Evolutionary conservation across 495 filamentous ascomycete genomes (phyloP).

Genomic region (Aspergillus sclerotiicarbonarius): DNA sequence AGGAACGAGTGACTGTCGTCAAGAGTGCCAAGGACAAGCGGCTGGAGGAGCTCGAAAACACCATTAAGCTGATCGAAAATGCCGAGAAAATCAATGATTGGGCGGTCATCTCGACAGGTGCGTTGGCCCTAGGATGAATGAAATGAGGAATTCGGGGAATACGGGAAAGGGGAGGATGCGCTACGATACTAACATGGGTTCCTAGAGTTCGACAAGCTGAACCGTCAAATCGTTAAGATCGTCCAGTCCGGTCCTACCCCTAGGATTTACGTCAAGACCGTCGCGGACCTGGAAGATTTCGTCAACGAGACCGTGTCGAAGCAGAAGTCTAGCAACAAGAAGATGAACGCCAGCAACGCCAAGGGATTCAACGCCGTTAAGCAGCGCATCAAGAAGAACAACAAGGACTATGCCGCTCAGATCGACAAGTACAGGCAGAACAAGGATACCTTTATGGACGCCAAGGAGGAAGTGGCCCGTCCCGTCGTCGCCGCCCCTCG

Average conservation of each 20-base stretch:
- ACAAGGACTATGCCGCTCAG: conserved; percentile 86
- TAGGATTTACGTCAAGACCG: conserved; percentile 86
- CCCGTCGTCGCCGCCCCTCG: conserved; percentile 29
- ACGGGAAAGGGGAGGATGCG: conserved; percentile 9
- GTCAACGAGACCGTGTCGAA: conserved; percentile 92
- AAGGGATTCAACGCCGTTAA: conserved; percentile 94
- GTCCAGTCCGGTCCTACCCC: conserved; percentile 73
- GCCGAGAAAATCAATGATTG: conserved; percentile 96
- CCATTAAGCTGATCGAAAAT: conserved; percentile 88
- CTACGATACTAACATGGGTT: conserved; percentile 21
- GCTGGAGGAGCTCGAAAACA: conserved; percentile 87
- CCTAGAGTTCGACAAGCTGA: conserved; percentile 95
- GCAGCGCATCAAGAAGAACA: conserved; percentile 96
- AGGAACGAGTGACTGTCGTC: conserved; percentile 75
- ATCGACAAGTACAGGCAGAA: conserved; percentile 84
- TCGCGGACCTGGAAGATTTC: conserved; percentile 92
- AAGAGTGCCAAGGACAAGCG: conserved; percentile 99
- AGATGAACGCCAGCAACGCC: conserved; percentile 96
- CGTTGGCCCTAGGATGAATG: conserved; percentile 28
- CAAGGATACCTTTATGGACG: conserved; percentile 83
- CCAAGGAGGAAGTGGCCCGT: conserved; percentile 69
- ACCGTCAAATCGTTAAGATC: conserved; percentile 80
- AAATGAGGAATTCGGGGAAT: not conserved
- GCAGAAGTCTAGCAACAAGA: conserved; percentile 93
- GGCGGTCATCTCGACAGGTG: conserved; percentile 86